Base-by-base conservation (phyloP, 164 flowering plant genomes). In the Nelumbo lutea region DNA sequence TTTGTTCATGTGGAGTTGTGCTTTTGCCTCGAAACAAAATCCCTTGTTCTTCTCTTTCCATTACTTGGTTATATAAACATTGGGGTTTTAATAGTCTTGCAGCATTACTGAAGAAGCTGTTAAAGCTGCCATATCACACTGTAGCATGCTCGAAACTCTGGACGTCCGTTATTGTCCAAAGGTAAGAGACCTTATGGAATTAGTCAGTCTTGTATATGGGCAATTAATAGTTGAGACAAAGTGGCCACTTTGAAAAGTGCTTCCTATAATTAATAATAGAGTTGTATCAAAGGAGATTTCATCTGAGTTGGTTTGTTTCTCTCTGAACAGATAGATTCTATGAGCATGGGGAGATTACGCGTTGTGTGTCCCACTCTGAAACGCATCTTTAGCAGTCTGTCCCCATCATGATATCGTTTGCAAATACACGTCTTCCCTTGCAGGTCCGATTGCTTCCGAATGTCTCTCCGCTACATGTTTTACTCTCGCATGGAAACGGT, bases 81-180 rank as follows among this genome's bases (percentile, higher is more conserved):
- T 72, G 9, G 62, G 55, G 39, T 57, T 69, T 73, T 71, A 9
- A 65, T 51, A 92, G 99, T 89, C 93, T n/a, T 95, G 97, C 79
- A 88, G 81, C 75, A 84, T 90, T 62, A 81, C 83, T 14, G 94
- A 83, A 81, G 88, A 79, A 67, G 82, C 79, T 1, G 83, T 90
- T 55, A 89, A 85, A 82, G 80, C 83, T 73, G 97, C 97, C 2
- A 82, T 92, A 72, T 79, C 86, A n/a, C 81, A 78, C 6, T 95
- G 99, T 71, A 75, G 69, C 78, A 79, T 86, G 86, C 84, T 92
- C 62, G 99, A 95, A 84, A 95, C 99, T n/a, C 88, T 95, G 8
- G 99, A 95, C 77, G 85, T 95, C 51, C 97, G 99, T 42, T 85
- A 79, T 65, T 95, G 99, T 63, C 94, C 89, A 7, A 90, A 89